Conservation (phyloP, 176 grass and related monocot genomes). For the Oryza glumipatula region DNA sequence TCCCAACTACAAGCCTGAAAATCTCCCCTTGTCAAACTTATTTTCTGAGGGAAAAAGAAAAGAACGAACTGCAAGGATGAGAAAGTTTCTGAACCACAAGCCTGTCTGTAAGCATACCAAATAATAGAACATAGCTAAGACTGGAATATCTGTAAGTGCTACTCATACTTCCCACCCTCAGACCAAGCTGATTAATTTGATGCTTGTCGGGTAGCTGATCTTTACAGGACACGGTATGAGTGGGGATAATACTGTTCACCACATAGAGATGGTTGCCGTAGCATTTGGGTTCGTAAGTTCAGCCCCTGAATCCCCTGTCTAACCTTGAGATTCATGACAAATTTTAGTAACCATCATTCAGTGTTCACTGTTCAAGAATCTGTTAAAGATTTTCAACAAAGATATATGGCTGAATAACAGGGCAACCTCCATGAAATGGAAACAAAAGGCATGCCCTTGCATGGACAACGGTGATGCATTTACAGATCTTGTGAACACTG, state of each 20-base stretch:
- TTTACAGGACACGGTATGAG: slow-evolving; percentile 10
- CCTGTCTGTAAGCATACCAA: background rate
- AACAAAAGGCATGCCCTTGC: slow-evolving; percentile 45
- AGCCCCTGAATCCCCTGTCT: background rate
- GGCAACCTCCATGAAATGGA: slow-evolving; percentile 39
- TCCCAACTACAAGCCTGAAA: slow-evolving; percentile 45
- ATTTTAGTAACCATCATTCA: slow-evolving; percentile 9
- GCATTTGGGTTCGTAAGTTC: slow-evolving; percentile 40
- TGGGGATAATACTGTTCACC: slow-evolving; percentile 15
- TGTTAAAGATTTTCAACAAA: slow-evolving; percentile 37
- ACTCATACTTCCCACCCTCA: slow-evolving; percentile 19
- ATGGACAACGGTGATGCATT: slow-evolving; percentile 31
- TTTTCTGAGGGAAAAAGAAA: slow-evolving; percentile 53
- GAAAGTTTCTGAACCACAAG: slow-evolving; percentile 44
- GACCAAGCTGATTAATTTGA: slow-evolving; percentile 29
- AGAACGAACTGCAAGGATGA: slow-evolving; percentile 43
- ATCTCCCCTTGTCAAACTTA: slow-evolving; percentile 45
- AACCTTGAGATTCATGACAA: background rate
- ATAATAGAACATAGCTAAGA: slow-evolving; percentile 26
- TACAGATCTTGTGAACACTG: slow-evolving; percentile 13
- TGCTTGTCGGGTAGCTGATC: slow-evolving; percentile 20
- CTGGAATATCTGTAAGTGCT: slow-evolving; percentile 33
- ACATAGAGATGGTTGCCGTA: slow-evolving; percentile 42
- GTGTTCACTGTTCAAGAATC: slow-evolving; percentile 30
- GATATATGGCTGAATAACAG: slow-evolving; percentile 39